phyloP scores from a whole-genome alignment of 225 moss, liverwort and hornwort species.

The Polytrichum formosum region DNA sequence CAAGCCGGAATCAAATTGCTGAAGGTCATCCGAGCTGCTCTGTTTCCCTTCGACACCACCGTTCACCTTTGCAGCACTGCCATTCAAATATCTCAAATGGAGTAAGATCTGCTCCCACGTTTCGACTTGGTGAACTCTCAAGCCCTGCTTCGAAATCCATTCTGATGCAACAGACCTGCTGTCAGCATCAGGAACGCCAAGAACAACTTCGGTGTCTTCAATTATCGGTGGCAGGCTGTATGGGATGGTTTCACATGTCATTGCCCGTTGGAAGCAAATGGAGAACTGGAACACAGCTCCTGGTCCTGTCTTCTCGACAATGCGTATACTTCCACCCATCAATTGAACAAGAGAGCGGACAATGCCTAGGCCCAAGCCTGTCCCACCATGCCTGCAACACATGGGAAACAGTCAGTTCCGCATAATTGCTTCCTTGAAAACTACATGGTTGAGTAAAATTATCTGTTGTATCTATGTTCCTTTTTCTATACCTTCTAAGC shows the following conservation, averaged over 20 bases:
- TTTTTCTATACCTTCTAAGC: too few relatives aligned
- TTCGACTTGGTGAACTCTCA: slow-evolving; percentile 45
- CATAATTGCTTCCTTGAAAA: too few relatives aligned
- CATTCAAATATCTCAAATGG: slow-evolving; percentile 39
- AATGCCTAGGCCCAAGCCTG: slow-evolving; percentile 65
- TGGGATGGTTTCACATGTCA: slow-evolving; percentile 15
- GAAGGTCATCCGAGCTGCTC: slow-evolving; percentile 15
- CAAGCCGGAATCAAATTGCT: slow-evolving; percentile 17
- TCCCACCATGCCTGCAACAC: slow-evolving; percentile 64
- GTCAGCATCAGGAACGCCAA: slow-evolving; percentile 58
- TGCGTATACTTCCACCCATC: slow-evolving; percentile 59
- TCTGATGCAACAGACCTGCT: slow-evolving; percentile 42
- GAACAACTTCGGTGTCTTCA: slow-evolving; percentile 29
- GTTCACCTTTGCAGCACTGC: slow-evolving; percentile 8
- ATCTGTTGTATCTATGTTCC: too few relatives aligned
- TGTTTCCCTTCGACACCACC: slow-evolving; percentile 11
- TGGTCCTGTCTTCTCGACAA: slow-evolving; percentile 50
- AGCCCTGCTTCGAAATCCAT: slow-evolving; percentile 49
- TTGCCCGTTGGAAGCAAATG: slow-evolving; percentile 44
- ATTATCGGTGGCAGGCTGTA: slow-evolving; percentile 15
- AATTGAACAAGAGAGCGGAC: slow-evolving; percentile 62
- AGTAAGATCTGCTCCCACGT: slow-evolving; percentile 57
- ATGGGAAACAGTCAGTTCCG: too few relatives aligned
- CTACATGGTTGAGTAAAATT: too few relatives aligned
- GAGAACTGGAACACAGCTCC: slow-evolving; percentile 62